Percentiles rank a stretch among this genome's conserved stretches.
phyloP scores from a whole-genome alignment of 1,284 basidiomycete species.

The Moesziomyces globuligerus region DNA sequence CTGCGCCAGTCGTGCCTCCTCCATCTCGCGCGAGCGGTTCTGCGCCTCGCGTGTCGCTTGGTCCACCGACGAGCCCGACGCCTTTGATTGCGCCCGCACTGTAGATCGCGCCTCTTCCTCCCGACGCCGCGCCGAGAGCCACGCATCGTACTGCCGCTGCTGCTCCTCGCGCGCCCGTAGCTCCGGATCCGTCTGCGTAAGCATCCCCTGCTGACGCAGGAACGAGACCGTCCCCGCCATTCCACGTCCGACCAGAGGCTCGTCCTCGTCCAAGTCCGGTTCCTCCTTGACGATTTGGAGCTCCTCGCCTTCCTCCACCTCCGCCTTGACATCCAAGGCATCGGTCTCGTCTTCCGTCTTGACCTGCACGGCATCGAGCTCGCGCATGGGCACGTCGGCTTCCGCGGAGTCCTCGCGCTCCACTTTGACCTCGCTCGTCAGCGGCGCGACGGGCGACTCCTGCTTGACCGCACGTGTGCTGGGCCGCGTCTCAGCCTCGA shows the following conservation, averaged over 20 bases:
- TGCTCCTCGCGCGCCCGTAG: conserved; percentile 80
- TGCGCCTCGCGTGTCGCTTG: conserved; percentile 94
- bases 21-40: conserved; percentile 88
- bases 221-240: conserved; percentile 88
- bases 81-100: conserved; percentile 72
- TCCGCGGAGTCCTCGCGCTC: conserved; percentile 65
- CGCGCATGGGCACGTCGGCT: conserved; percentile 34
- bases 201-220: conserved; percentile 88
- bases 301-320: conserved; percentile 63
- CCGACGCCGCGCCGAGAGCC: conserved; percentile 85
- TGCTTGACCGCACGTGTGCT: conserved; percentile 18
- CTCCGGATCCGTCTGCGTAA: conserved; percentile 76
- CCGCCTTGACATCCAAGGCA: conserved; percentile 71
- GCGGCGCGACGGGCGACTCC: conserved; percentile 54
- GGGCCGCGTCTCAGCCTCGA: conserved; percentile 69
- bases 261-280: conserved; percentile 9
- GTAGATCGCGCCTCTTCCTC: conserved; percentile 81
- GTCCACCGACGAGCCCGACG: conserved; percentile 73
- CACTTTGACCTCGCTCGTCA: conserved; percentile 67
- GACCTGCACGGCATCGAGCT: conserved; percentile 9
- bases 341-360: conserved; percentile 72
- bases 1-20: conserved; percentile 83
- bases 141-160: conserved; percentile 86
- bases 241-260: conserved; percentile 68
- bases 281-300: conserved; percentile 4